Evolutionary conservation across 1,284 basidiomycete species (phyloP).

Genomic region (Apiotrichum veenhuisii): DNA sequence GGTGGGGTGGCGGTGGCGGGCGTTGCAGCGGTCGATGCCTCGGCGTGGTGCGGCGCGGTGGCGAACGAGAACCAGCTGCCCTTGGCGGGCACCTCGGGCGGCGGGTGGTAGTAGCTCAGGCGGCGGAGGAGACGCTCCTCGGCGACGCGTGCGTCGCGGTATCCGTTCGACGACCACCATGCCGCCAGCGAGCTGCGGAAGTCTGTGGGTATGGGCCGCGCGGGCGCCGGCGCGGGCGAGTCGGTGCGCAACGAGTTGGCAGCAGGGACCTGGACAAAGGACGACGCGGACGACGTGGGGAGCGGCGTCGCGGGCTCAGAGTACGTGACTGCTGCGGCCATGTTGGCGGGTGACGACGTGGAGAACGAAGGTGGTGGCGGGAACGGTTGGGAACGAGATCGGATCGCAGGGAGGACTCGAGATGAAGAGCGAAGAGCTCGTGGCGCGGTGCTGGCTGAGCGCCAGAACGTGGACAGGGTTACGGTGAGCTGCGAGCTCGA

Average conservation of each 20-base stretch:
- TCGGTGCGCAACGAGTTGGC: not conserved
- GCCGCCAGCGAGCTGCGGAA: slow-evolving; percentile 39
- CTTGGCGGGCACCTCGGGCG: slow-evolving; percentile 7
- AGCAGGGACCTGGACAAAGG: not conserved
- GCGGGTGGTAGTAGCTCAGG: slow-evolving; percentile 28
- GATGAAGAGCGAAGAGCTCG: not conserved
- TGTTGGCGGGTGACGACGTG: not conserved
- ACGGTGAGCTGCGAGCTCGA: not conserved
- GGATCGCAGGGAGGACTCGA: not conserved
- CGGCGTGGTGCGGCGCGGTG: not conserved
- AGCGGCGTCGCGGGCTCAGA: slow-evolving; percentile 1
- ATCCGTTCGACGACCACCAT: slow-evolving; percentile 45
- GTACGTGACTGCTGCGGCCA: slow-evolving; percentile 1
- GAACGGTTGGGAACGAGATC: not conserved
- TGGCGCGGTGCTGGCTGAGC: not conserved
- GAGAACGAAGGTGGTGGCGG: not conserved
- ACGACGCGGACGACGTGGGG: not conserved
- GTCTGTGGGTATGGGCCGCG: slow-evolving; percentile 37
- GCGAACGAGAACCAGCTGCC: slow-evolving; percentile 10
- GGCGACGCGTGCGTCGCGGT: slow-evolving; percentile 38
- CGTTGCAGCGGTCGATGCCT: not conserved
- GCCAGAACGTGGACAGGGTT: not conserved
- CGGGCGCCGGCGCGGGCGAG: slow-evolving; percentile 10
- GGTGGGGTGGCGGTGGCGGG: not conserved
- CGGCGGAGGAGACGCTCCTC: slow-evolving; percentile 42